Base-by-base conservation (phyloP, 1,139 yeast genomes). In the Yamadazyma spencermartinsiae region DNA sequence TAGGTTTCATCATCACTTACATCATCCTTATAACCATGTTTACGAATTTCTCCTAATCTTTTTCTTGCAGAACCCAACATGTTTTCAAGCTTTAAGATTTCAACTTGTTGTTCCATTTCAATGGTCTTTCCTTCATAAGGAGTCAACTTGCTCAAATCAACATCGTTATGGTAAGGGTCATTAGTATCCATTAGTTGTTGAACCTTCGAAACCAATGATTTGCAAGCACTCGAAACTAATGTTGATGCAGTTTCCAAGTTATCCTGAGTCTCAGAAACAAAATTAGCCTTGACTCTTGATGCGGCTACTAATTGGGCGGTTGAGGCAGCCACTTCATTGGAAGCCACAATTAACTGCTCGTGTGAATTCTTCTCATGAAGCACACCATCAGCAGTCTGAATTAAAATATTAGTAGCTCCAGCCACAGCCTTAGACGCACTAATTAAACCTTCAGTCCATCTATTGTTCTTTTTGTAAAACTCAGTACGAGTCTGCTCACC, bases 51-150 rank as follows among this genome's bases (percentile, higher is more conserved):
- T 24, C 95, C 95, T 45, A 88, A 69, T 54, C 86, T 77, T 63
- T 85, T 86, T 58, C 96, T 76, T 0, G 96, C 95, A 10, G 78
- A 59, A 37, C 68, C 66, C 50, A 87, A 68, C 42, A 82, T 77
- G 51, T 86, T 86, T 55, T 88, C 96, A 45, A 88, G 68, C 60
- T 86, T 86, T 60, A 88, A 72, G 34, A 88, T 89, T 58, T 86
- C 90, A 11, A 89, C 96, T 59, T 88, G 96, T 61, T 88, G 96
- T 55, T 88, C 95, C 96, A 88, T 87, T 56, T 90, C 95, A 20
- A 80, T 75, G 0, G 95, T 86, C 61, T 86, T 86, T 51, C 88
- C 88, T 59, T 87, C 95, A 56, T 86, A 88, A 15, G 87, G 78
- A 12, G 89, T 75, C 43, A 87, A 64, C 52, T 74, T 77, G 24